Base-by-base conservation (phyloP, 169 alveolate species). In the Plasmodium reichenowi region DNA sequence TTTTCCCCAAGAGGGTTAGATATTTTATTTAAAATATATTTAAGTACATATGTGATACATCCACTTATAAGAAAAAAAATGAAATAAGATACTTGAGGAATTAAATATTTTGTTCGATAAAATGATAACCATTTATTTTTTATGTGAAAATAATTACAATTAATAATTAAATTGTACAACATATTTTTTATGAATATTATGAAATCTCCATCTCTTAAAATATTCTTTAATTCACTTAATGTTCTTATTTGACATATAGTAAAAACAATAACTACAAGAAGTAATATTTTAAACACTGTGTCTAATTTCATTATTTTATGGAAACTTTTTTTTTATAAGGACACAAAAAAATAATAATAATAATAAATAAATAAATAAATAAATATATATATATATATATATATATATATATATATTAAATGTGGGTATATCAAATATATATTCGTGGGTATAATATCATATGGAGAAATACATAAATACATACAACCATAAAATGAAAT, bases 231-330 rank as follows among this genome's bases (percentile, higher is more conserved):
- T 29, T 64, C 76, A 13, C 26, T 24, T 43, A 76, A 56, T 3
- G 88, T 74, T 67, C 88, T 63, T 63, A 76, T 63, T 50, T 76
- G 76, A 3, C 50, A 70, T 8, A 62, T 43, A 20, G 88, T 76
- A 43, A 76, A 76, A 54, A 76, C 12, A 15, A 76, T 76, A 20
- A 66, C 75, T 48, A 76, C 68, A 8, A 62, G 26, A 13, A 76
- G 45, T 22, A 76, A 56, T 4, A 76, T 43, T 48, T 67, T 73
- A 26, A 68, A 72, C 1, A 88, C 50, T 2, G 88, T 74, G 20
- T 73, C 88, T 8, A 73, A 43, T 88, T 74, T 68, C 88, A 70
- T 88, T 88, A 54, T 67, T 54, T 29, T 26, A 26, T 10, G 24
- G 6, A n/a, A 48, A 63, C 43, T 50, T 3, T 59, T 22, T 62